phyloP scores from a whole-genome alignment of 768 basidiomycete species.

The Stropharia rugosoannulata region DNA sequence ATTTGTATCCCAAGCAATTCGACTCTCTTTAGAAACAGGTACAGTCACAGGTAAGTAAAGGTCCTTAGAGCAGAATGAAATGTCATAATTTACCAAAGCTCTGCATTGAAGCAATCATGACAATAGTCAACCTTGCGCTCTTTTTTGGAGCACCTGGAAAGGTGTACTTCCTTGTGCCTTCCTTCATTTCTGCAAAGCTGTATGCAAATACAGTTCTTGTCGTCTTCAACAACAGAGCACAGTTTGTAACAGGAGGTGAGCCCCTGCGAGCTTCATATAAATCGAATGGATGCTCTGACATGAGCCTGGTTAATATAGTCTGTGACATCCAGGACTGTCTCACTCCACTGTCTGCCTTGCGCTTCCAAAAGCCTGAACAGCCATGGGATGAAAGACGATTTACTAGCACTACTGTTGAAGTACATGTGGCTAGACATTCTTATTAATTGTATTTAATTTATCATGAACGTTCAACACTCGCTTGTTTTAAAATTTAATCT shows the following conservation, averaged over 20 bases:
- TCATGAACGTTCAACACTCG: neutral
- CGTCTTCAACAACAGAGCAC: conserved; percentile 5
- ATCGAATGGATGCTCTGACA: no score
- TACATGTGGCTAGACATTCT: neutral
- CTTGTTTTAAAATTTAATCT: neutral
- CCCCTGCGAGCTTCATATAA: neutral
- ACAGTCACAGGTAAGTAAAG: conserved; percentile 8
- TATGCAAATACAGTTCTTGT: conserved; percentile 18
- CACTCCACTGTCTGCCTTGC: neutral
- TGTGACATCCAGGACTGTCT: neutral
- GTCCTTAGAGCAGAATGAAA: neutral
- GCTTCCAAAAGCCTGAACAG: neutral
- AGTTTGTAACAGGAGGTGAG: conserved; percentile 1
- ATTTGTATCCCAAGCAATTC: conserved; percentile 5
- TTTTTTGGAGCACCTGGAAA: conserved; percentile 15
- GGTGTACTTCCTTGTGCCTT: conserved; percentile 18
- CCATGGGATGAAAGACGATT: neutral
- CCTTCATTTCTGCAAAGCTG: conserved; percentile 19
- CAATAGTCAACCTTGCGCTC: conserved; percentile 15
- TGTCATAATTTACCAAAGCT: neutral
- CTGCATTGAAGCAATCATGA: conserved; percentile 9
- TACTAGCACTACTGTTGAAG: neutral
- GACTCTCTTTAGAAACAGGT: conserved; percentile 21
- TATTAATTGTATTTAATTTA: neutral
- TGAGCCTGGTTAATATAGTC: neutral